These are phyloP conservation scores for Vanrija pseudolonga DNA, from an alignment of 1,284 basidiomycete genomes.

Conservation along the genomic window DNA sequence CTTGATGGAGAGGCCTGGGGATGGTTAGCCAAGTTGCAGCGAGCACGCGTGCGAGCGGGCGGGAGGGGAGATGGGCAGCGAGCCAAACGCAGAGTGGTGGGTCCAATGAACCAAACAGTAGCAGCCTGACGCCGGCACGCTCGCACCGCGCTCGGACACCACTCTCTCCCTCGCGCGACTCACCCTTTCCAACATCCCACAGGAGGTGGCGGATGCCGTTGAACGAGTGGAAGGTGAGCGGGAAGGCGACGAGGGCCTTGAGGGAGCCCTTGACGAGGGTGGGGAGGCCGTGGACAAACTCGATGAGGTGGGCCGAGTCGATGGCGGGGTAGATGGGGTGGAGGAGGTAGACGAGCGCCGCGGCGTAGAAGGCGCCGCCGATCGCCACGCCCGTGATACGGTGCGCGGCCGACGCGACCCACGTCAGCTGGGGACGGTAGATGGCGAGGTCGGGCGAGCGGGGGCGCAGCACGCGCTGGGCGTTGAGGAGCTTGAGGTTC, in stretches of 20 bases:
- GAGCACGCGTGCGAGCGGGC: conserved; percentile 7
- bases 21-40: conserved; percentile 5
- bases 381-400: conserved; percentile 78
- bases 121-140: too few species aligned
- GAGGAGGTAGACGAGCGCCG: conserved; percentile 79
- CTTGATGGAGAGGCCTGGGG: conserved; percentile 70
- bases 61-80: too few species aligned
- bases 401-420: conserved; percentile 78
- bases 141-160: neutral
- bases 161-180: conserved; percentile 46
- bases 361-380: conserved; percentile 79
- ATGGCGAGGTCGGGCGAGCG: conserved; percentile 91
- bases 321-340: conserved; percentile 63
- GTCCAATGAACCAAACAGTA: too few species aligned
- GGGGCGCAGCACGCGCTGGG: conserved; percentile 78
- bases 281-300: conserved; percentile 62
- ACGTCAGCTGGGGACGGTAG: conserved; percentile 91
- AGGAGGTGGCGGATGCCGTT: conserved; percentile 88
- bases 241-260: conserved; percentile 72
- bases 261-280: conserved; percentile 67
- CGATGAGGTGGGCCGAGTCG: conserved; percentile 72
- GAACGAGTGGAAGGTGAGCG: conserved; percentile 84
- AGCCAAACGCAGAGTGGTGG: too few species aligned
- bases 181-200: conserved; percentile 90
- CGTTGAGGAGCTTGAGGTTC: conserved; percentile 62